Percentiles rank a stretch among this genome's conserved stretches.
These are phyloP conservation scores for Fusarium sulawesiense DNA, from an alignment of 2,329 filamentous ascomycete species.

Conservation along the genomic window DNA sequence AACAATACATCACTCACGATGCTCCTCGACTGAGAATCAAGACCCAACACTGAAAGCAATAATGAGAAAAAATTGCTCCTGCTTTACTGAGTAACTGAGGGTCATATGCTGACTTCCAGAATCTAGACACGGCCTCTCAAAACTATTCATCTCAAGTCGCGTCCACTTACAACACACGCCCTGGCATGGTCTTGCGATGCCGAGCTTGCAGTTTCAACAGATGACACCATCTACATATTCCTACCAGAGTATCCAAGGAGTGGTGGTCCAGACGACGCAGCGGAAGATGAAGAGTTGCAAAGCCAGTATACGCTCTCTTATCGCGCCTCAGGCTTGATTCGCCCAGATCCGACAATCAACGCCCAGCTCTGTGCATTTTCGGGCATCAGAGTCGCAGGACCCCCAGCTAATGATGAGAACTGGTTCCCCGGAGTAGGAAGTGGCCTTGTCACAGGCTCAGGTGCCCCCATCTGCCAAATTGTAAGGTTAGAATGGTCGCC, in stretches of 20 bases:
- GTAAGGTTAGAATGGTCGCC: constrained; percentile 69
- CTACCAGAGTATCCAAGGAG: constrained; percentile 58
- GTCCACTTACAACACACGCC: constrained; percentile 58
- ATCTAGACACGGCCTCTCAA: constrained; percentile 60
- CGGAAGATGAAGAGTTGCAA: constrained; percentile 45
- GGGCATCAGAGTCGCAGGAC: constrained; percentile 49
- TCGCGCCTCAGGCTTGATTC: constrained; percentile 50
- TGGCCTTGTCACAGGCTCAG: constrained; percentile 60
- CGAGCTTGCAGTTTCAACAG: constrained; percentile 67
- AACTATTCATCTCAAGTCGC: constrained; percentile 56
- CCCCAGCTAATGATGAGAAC: constrained; percentile 43
- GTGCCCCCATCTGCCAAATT: constrained; percentile 65
- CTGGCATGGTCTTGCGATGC: constrained; percentile 67
- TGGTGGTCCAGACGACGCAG: constrained; percentile 43
- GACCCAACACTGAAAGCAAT: not conserved
- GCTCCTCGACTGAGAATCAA: not conserved
- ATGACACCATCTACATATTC: constrained; percentile 65
- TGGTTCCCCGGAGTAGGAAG: constrained; percentile 58
- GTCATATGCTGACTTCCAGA: not conserved
- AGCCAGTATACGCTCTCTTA: constrained; percentile 51
- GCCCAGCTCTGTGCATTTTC: constrained; percentile 56
- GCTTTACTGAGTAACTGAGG: not conserved
- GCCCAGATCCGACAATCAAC: constrained; percentile 59
- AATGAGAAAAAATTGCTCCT: too few relatives aligned
- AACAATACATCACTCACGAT: not conserved